phyloP scores from a whole-genome alignment of 23 red algal genomes.

The Gracilaria domingensis region DNA sequence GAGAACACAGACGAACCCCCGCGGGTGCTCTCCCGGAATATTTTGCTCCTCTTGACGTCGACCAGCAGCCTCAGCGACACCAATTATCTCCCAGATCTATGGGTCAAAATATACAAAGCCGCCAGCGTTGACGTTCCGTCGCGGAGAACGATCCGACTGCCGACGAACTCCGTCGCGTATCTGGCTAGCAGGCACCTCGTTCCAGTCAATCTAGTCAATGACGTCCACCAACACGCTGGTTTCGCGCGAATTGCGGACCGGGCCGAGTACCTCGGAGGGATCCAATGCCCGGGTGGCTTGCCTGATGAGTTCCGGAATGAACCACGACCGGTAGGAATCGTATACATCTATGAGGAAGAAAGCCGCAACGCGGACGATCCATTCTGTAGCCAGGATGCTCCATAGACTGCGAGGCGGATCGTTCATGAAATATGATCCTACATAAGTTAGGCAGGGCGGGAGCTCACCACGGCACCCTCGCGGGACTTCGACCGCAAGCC shows the following conservation, averaged over 20 bases:
- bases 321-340: conserved; percentile 12
- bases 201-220: conserved; percentile 16
- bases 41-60: background rate
- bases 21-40: background rate
- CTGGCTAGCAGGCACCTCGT: background rate
- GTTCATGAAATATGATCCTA: background rate
- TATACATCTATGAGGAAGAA: background rate
- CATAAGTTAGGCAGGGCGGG: conserved; percentile 3
- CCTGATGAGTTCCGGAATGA: background rate
- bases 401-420: background rate
- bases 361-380: no score
- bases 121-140: no score
- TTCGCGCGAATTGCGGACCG: background rate
- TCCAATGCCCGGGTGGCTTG: background rate
- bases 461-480: conserved; percentile 46
- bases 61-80: background rate
- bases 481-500: background rate
- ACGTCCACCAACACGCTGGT: no score
- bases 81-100: background rate
- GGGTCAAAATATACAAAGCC: background rate
- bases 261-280: background rate
- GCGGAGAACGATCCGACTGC: background rate
- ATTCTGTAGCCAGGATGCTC: no score
- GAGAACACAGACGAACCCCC: no score
- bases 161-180: background rate